phyloP scores from a whole-genome alignment of 192 early-diverging fungal genomes.

The Rhizoclosmatium globosum region DNA sequence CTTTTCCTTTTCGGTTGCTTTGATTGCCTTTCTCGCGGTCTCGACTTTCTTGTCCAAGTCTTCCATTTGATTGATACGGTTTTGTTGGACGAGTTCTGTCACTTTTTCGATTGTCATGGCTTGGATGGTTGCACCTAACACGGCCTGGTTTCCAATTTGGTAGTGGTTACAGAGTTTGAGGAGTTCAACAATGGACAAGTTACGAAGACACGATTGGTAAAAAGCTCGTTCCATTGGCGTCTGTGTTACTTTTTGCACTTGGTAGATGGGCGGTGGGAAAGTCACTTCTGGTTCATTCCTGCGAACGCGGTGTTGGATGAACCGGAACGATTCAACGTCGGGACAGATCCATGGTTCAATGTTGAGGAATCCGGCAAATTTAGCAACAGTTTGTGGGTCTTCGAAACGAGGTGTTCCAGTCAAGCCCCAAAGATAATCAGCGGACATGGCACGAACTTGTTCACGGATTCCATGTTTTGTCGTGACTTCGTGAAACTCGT shows the following conservation, averaged over 20 bases:
- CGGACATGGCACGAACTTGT: constrained; percentile 2
- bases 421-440: constrained; percentile 12
- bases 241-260: background rate
- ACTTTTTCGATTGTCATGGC: constrained; percentile 28
- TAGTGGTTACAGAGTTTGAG: constrained; percentile 29
- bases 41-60: background rate
- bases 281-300: constrained; percentile 14
- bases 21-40: background rate
- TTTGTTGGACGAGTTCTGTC: constrained; percentile 13
- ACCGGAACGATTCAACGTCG: background rate
- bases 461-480: background rate
- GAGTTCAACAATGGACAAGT: background rate
- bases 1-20: background rate
- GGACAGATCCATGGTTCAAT: background rate
- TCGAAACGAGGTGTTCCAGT: constrained; percentile 6
- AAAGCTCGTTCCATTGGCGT: constrained; percentile 17
- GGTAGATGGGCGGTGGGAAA: constrained; percentile 14
- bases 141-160: constrained; percentile 3
- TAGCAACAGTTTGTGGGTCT: background rate
- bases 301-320: constrained; percentile 23
- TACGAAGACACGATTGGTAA: constrained; percentile 7
- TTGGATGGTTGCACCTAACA: background rate
- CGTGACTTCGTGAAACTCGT: constrained; percentile 31
- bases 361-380: constrained; percentile 9
- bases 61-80: background rate